Evolutionary conservation across 2,329 filamentous ascomycete genomes (phyloP).

Genomic region (Penicillium sclerotiorum): DNA sequence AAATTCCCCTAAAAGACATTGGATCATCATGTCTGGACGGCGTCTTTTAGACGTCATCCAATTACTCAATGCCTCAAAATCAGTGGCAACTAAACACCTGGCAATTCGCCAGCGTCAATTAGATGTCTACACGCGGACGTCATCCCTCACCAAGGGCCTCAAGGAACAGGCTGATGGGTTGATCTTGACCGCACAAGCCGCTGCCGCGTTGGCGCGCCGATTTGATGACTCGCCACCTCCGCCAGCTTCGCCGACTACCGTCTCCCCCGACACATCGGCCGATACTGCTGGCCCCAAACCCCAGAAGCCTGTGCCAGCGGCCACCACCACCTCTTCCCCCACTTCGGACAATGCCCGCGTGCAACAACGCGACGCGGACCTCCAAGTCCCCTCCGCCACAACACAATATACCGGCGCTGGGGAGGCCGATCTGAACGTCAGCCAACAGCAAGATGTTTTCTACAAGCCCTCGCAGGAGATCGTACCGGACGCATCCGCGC

Average conservation of each 20-base stretch:
- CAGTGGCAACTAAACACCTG: constrained; percentile 66
- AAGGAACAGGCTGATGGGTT: constrained; percentile 64
- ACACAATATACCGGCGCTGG: constrained; percentile 45
- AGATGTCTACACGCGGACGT: constrained; percentile 65
- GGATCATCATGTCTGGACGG: constrained; percentile 56
- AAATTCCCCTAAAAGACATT: background rate
- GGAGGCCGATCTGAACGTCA: constrained; percentile 42
- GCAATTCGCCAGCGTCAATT: constrained; percentile 62
- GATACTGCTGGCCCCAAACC: constrained; percentile 7
- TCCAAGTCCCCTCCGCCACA: constrained; percentile 55
- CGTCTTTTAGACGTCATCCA: constrained; percentile 71
- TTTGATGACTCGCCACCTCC: constrained; percentile 54
- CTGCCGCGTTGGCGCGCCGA: constrained; percentile 60
- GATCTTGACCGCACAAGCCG: constrained; percentile 63
- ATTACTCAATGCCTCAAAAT: constrained; percentile 69
- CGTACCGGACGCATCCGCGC: constrained; percentile 53
- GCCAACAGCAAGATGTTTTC: constrained; percentile 62
- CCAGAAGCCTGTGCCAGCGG: constrained; percentile 3
- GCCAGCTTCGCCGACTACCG: constrained; percentile 22
- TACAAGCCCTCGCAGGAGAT: constrained; percentile 53
- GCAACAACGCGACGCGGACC: constrained; percentile 53
- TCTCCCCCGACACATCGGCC: constrained; percentile 30
- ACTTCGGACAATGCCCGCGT: constrained; percentile 49
- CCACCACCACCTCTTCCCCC: constrained; percentile 20
- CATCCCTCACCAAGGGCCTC: constrained; percentile 64